Base-by-base conservation (phyloP, 2,329 filamentous ascomycete genomes). In the Monosporascus sp. region DNA sequence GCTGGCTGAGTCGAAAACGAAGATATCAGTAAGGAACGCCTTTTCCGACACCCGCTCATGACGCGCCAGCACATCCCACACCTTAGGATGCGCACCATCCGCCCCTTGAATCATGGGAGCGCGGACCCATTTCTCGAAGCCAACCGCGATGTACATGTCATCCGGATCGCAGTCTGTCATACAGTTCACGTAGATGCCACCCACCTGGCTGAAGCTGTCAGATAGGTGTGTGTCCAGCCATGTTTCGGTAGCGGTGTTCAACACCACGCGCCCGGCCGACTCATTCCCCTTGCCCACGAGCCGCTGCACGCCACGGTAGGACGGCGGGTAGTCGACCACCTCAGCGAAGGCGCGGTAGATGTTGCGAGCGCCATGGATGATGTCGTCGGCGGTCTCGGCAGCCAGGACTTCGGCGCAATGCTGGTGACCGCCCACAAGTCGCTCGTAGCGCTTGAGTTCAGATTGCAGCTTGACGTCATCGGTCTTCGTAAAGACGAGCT, bases 281-380 rank as follows among this genome's bases (percentile, higher is more conserved):
- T 69, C 62, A 31, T 60, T 59, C 6, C 60, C 63, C 5, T 50
- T 49, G 9, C 64, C 61, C 2, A 67, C 65, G 1, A 74, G 51
- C 18, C 61, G 63, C 17, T 53, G 55, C 3, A 74, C 49, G 18
- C 45, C 35, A 7, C 43, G 43, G 55, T 69, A 75, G 1, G 59
- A 26, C 3, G 63, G 57, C 1, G 55, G 57, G 54, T 71, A 74
- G 48, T 70, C 62, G 17, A 75, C 68, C 15, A 74, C 60, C 0
- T 66, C 59, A 0, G 56, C 52, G 54, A 76, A 72, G 2, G 64
- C 61, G 15, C 60, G 58, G 60, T 77, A 78, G 11, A 76, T 66
- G 54, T 66, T 69, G 7, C 64, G 65, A 24, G 24, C 24, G 2
- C 66, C 67, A 40, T 68, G 64, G 22, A 74, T 51, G 17, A 65